Base-by-base conservation (phyloP, 495 filamentous ascomycete genomes). In the Penicillium salamii region DNA sequence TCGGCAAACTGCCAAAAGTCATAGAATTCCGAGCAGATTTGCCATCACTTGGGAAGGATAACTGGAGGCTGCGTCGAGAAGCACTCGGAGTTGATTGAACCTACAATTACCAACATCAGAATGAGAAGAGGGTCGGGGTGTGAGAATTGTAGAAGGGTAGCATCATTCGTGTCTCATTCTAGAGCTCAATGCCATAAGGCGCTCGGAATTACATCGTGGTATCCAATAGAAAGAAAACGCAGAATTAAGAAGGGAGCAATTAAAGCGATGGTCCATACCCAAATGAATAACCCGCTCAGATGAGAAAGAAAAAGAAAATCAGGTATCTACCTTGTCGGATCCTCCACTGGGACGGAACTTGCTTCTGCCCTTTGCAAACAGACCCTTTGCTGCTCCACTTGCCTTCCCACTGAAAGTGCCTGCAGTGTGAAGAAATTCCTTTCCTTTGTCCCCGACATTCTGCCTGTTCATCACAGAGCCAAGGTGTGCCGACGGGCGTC, bases 341-440 rank as follows among this genome's bases (percentile, higher is more conserved):
- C 70, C 71, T 55, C 85, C 84, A 32, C 59, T 52, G 20, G 75
- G 75, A 52, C 82, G 80, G 61, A 93, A 81, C 65, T 87, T 91
- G 67, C 78, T 93, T 67, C 84, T 87, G 31, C 91, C 90, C 62
- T 92, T 93, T 49, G 84, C 87, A 65, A 96, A 85, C 42, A 96
- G 63, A 24, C 89, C 90, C 70, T 93, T 95, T 11, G 90, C 89
- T 18, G 88, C 86, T 57, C 86, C 87, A 21, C 78, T 79, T 18
- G 80, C 85, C 60, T 85, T 86, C 15, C 85, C 85, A 52, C 86
- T 82, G 49, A 87, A 71, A 3, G 81, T 69, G 7, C 88, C 87
- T 31, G 91, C 90, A 3, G 82, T 83, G 54, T 92, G 87, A 49
- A 96, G 72, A 3, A 96, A 67, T 45, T 93, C 90, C 63, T 95